These are phyloP conservation scores for Akanthomyces uredinophilus DNA, from an alignment of 2,329 filamentous ascomycete species.

Conservation along the genomic window DNA sequence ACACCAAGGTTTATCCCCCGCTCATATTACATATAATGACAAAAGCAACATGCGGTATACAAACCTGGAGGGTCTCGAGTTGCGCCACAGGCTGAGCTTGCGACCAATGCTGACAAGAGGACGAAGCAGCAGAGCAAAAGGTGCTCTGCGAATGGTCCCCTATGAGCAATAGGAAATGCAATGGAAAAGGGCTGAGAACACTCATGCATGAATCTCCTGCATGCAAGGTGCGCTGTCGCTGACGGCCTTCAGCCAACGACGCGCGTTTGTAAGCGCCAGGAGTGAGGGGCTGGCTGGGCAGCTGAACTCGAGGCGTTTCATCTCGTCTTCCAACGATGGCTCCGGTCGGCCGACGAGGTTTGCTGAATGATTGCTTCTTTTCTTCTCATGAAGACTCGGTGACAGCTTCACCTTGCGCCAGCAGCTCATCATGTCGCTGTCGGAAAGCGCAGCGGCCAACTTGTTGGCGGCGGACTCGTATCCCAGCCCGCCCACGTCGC, in stretches of 20 bases:
- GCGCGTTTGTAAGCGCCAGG: slow-evolving; percentile 6
- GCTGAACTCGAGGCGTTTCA: neutral
- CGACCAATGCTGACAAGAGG: neutral
- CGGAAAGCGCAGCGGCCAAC: neutral
- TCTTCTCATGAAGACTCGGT: neutral
- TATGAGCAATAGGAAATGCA: neutral
- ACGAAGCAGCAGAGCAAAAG: neutral
- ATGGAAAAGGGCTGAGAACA: neutral
- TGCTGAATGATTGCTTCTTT: neutral
- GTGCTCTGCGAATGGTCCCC: neutral
- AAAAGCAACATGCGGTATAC: neutral
- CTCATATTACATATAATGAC: neutral
- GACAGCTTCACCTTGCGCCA: neutral
- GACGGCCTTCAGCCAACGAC: neutral
- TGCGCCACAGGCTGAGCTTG: neutral
- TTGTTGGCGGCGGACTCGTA: neutral
- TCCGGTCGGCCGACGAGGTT: neutral
- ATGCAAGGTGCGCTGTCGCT: neutral
- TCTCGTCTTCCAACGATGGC: neutral
- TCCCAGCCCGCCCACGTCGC: slow-evolving; percentile 9
- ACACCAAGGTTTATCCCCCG: neutral
- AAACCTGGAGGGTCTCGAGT: too few relatives aligned
- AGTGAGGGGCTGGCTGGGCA: slow-evolving; percentile 4
- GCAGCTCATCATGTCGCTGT: neutral
- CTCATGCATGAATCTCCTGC: neutral